These are phyloP conservation scores for Metarhizium rileyi DNA, from an alignment of 2,329 filamentous ascomycete genomes.

Conservation along the genomic window DNA sequence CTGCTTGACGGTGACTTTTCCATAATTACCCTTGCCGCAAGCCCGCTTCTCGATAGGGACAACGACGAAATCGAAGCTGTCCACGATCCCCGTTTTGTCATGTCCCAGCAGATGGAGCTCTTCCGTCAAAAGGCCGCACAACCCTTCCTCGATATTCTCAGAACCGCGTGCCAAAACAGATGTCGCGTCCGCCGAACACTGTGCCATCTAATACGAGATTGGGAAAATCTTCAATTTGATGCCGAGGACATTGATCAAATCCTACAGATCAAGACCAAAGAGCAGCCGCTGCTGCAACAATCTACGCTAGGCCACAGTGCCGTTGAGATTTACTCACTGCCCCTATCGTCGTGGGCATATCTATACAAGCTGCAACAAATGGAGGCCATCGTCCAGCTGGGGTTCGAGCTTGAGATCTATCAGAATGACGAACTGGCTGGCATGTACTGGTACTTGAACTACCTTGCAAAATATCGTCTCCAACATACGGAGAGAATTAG, in stretches of 20 bases:
- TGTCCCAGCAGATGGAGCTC: slow-evolving; percentile 63
- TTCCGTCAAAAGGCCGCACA: slow-evolving; percentile 53
- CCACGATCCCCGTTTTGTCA: slow-evolving; percentile 62
- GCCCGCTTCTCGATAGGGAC: slow-evolving; percentile 57
- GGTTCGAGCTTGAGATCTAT: slow-evolving; percentile 90
- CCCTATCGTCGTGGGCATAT: slow-evolving; percentile 81
- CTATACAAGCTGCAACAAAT: slow-evolving; percentile 84
- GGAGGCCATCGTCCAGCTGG: slow-evolving; percentile 79
- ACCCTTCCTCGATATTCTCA: slow-evolving; percentile 74
- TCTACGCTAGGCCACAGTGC: slow-evolving; percentile 25
- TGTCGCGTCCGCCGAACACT: slow-evolving; percentile 85
- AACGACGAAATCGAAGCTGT: slow-evolving; percentile 71
- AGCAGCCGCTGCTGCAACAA: slow-evolving; percentile 46
- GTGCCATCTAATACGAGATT: slow-evolving; percentile 71
- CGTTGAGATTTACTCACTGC: slow-evolving; percentile 53
- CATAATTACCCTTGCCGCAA: slow-evolving; percentile 63
- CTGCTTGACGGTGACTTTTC: slow-evolving; percentile 77
- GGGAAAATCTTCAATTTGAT: slow-evolving; percentile 75
- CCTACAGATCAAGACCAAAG: slow-evolving; percentile 50
- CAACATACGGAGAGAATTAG: slow-evolving; percentile 66
- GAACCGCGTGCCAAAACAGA: slow-evolving; percentile 80
- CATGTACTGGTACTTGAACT: slow-evolving; percentile 87
- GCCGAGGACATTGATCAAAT: slow-evolving; percentile 67
- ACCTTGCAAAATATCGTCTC: slow-evolving; percentile 57
- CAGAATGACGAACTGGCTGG: slow-evolving; percentile 71